Evolutionary conservation across 2,329 filamentous ascomycete species (phyloP), one percentile per base, ranked within the genome.

Genomic region (Chaetomiaceae sp.): DNA sequence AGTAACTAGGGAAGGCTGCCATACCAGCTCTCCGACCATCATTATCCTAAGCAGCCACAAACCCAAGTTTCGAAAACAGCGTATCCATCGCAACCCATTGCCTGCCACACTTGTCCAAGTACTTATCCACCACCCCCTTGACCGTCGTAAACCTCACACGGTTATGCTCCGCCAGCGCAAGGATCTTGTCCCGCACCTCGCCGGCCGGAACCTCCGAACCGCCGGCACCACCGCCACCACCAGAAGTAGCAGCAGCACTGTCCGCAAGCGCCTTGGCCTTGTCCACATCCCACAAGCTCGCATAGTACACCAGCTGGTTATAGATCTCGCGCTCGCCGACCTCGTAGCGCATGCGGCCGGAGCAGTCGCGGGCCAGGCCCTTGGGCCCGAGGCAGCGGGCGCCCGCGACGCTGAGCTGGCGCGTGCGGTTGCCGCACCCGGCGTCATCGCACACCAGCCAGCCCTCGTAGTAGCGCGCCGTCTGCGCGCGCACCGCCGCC

Each of bases 51-150:
- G 24, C 53, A 45, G 60, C 60, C 3, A 56, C 47, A 60, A 81
- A 79, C 9, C 80, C 79, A 33, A 84, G 59, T 65, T 81, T 83
- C 19, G 78, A 76, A 73, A 95, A 96, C 53, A 96, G 68, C 55
- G 74, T 83, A 66, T 93, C 88, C 90, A 95, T 96, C 56, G 88
- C 85, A 42, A 96, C 90, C 88, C 88, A 95, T 66, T 89, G 86
- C 57, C 88, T 74, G 20, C 90, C 90, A 65, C 89, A 95, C 70
- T 91, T 93, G 60, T 88, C 88, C 57, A 95, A 68, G 68, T 95
- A 94, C 60, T 72, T 80, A 54, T 91, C 88, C 5, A 95, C 87
- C 12, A 89, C 81, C 6, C 75, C 75, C 71, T 83, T 86, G 55
- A 91, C 70, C 0, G 86, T 88, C 10, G 68, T 78, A 62, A 97